phyloP scores from a whole-genome alignment of 768 basidiomycete species.

The Paxillus ammoniavirescens region DNA sequence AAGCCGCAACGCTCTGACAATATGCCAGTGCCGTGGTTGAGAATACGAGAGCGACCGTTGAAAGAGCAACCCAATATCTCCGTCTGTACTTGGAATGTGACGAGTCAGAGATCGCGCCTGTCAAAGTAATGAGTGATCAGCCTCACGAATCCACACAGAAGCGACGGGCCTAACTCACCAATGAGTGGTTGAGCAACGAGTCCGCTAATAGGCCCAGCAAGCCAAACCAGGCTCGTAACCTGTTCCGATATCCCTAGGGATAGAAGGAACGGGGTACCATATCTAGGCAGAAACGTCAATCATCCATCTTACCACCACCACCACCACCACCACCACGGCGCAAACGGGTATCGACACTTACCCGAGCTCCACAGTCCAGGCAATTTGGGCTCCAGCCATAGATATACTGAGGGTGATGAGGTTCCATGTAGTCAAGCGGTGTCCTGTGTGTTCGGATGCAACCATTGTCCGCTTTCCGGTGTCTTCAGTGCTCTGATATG shows the following conservation, averaged over 20 bases:
- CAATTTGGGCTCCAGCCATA: constrained; percentile 93
- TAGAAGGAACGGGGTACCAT: constrained; percentile 92
- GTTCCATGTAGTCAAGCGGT: constrained; percentile 53
- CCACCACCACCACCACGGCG: not conserved
- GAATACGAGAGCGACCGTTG: constrained; percentile 75
- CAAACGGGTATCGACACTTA: constrained; percentile 35
- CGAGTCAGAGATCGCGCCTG: constrained; percentile 94
- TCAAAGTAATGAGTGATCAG: constrained; percentile 2
- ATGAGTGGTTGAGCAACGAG: constrained; percentile 97
- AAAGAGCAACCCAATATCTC: constrained; percentile 90
- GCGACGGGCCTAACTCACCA: constrained; percentile 44
- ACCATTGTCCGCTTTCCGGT: constrained; percentile 19
- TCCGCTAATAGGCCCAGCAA: constrained; percentile 92
- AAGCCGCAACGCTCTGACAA: constrained; percentile 66
- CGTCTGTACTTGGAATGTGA: constrained; percentile 88
- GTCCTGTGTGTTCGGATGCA: constrained; percentile 24
- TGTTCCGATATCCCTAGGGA: constrained; percentile 80
- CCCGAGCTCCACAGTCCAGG: constrained; percentile 96
- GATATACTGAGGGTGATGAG: constrained; percentile 83
- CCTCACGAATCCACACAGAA: not conserved
- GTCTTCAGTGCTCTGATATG: constrained; percentile 34
- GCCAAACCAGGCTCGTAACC: constrained; percentile 92
- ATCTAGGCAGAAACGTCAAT: constrained; percentile 46
- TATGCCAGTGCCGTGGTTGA: constrained; percentile 83
- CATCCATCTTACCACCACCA: not conserved